Evolutionary conservation across 2,329 filamentous ascomycete genomes (phyloP).

Genomic region (Chaetomium strumarium): DNA sequence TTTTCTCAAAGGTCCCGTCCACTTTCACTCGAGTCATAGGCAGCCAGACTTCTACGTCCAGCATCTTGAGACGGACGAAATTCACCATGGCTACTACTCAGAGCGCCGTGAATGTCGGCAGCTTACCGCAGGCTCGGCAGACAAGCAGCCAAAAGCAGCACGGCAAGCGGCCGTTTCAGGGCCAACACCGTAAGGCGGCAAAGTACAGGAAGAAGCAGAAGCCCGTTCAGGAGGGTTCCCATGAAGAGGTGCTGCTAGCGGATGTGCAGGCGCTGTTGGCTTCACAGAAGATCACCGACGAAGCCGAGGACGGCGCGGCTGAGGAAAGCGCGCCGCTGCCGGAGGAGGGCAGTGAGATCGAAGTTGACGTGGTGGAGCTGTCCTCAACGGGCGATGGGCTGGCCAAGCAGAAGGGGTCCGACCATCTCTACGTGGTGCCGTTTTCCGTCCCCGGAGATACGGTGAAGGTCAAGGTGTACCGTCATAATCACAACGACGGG

Average conservation of each 20-base stretch:
- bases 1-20: conserved; percentile 4
- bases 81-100: conserved; percentile 12
- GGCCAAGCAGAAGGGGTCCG: conserved; percentile 60
- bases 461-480: conserved; percentile 71
- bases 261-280: conserved; percentile 55
- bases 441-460: conserved; percentile 83
- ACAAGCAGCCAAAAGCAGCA: conserved; percentile 9
- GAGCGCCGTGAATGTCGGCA: conserved; percentile 2
- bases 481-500: conserved; percentile 57
- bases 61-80: neutral
- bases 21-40: neutral
- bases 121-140: conserved; percentile 1
- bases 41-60: conserved; percentile 5
- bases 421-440: conserved; percentile 75
- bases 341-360: conserved; percentile 65
- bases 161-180: conserved; percentile 20
- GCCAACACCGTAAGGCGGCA: conserved; percentile 16
- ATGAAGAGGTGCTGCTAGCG: conserved; percentile 59
- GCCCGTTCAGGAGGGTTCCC: conserved; percentile 50
- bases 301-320: conserved; percentile 23
- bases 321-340: conserved; percentile 43
- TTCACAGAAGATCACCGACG: conserved; percentile 34
- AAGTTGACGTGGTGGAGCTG: conserved; percentile 73
- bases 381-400: conserved; percentile 92
- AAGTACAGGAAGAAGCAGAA: conserved; percentile 54